Evolutionary conservation across 306 rosid genomes (phyloP).

Genomic region (Gleditsia sinensis): DNA sequence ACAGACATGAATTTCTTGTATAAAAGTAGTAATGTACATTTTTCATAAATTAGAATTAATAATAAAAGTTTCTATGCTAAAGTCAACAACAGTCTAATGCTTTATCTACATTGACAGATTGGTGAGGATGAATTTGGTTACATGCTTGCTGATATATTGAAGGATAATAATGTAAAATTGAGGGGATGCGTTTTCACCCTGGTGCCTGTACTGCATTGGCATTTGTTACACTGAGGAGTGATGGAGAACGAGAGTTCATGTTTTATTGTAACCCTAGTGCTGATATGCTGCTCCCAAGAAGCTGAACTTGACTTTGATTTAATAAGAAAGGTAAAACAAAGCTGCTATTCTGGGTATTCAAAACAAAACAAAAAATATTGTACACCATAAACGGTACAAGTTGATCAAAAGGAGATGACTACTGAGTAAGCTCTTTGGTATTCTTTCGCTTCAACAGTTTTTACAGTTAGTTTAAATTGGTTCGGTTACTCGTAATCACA

Average conservation of each 20-base stretch:
- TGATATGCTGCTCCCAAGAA: conserved; percentile 91
- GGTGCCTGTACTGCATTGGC: conserved; percentile 97
- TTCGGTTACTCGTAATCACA: conserved; percentile 2
- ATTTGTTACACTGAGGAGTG: conserved; percentile 82
- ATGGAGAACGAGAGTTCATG: conserved; percentile 99
- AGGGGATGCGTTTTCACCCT: conserved; percentile 90
- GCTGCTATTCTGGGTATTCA: conserved; percentile 10
- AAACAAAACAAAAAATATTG: conserved; percentile 4
- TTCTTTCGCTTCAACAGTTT: background rate
- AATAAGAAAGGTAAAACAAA: conserved; percentile 67
- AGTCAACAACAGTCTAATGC: conserved; percentile 9
- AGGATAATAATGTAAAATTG: conserved; percentile 81
- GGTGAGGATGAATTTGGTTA: conserved; percentile 98
- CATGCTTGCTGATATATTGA: conserved; percentile 89
- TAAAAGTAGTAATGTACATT: background rate
- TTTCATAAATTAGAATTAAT: conserved; percentile 15
- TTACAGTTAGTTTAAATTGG: background rate
- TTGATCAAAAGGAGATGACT: conserved; percentile 4
- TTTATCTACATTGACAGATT: conserved; percentile 56
- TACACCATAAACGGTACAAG: too few species aligned
- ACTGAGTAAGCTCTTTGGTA: conserved; percentile 19
- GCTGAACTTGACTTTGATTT: conserved; percentile 76
- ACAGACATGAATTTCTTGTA: too few species aligned
- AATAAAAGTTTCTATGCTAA: conserved; percentile 7
- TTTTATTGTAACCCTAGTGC: conserved; percentile 98